Evolutionary conservation across 192 early-diverging fungal species (phyloP), one percentile per base, ranked within the genome.

Genomic region (Funneliformis mosseae): DNA sequence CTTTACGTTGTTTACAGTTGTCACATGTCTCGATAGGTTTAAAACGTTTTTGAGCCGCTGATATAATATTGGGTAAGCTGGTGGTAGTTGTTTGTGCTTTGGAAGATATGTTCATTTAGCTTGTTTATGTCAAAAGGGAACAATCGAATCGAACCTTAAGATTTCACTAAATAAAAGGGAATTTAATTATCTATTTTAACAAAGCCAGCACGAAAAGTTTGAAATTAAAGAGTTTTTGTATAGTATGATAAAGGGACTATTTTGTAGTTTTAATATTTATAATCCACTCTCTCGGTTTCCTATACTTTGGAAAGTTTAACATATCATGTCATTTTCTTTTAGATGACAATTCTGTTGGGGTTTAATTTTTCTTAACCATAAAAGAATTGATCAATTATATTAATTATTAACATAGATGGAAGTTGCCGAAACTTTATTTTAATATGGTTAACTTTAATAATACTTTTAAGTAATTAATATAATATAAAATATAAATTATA

Each of bases 11-110:
- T 28, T 78, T 78, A 28, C 77, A 78, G 48, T 78, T 66, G 38
- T 78, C 77, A 50, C 77, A 78, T 4, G 77, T 78, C 41, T 78
- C 77, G 11, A 78, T 78, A 18, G 77, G 77, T 16, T 78, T 78
- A 55, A 78, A 45, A 25, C 77, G 63, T 68, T 67, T 67, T 2
- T 33, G 12, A 27, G 28, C 14, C 12, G 33, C 33, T 33, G 64
- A 67, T 14, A 27, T 67, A 67, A 14, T 67, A 55, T 55, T 55
- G 18, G 50, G 50, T 55, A 55, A 55, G 50, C 21, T 55, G 21
- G 21, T 55, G 18, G 21, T 55, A 55, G 50, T 16, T 18, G 50
- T 16, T 55, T 55, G 50, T 55, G 21, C 21, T 55, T 55, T 55
- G 16, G 50, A 18, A 55, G 50, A 18, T 55, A 55, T 55, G 50